Base-by-base conservation (phyloP, 2,329 filamentous ascomycete species). In the Boeremia exigua region DNA sequence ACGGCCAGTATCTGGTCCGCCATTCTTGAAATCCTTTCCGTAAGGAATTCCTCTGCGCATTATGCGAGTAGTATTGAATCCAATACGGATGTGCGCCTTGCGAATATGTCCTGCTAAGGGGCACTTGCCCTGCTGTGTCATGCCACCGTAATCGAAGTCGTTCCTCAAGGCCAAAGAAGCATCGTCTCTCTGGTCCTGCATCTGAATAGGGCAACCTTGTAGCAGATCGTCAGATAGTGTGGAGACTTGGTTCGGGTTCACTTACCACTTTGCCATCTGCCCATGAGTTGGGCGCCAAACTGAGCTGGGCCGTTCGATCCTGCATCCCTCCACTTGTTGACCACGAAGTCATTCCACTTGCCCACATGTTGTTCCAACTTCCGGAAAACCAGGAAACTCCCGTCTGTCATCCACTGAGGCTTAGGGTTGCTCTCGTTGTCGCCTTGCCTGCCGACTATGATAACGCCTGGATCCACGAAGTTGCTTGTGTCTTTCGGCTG, bases 21-120 rank as follows among this genome's bases (percentile, higher is more conserved):
- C 53, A 6, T 25, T 8, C 17, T 43, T 25, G 32, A 50, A 56
- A n/a, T 56, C 53, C 5, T 51, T 37, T 4, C 53, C 53, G n/a
- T 56, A 56, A n/a, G 53, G 53, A 11, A 56, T 56, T 6, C 53
- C 53, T 11, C 53, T 47, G 36, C 53, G 47, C 53, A 56, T 56
- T 6, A 56, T 56, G 10, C 53, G 53, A 34, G 47, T 17, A 2
- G 36, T 12, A 12, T 37, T 32, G 23, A 46, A 38, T 10, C 19
- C 6, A 4, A 7, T 15, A 10, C 53, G 53, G 10, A 56, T 56
- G 27, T 56, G 42, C 10, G 53, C 53, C 27, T 56, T 56, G 25
- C 53, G 53, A 10, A 56, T 43, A 7, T 56, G 53, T 6, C 34
- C 53, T 28, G 53, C 53, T 25, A 56, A 6, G n/a, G 53, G 53